These are phyloP conservation scores for Lipomyces yamanashiensis DNA, from an alignment of 805 yeast species.

Conservation along the genomic window DNA sequence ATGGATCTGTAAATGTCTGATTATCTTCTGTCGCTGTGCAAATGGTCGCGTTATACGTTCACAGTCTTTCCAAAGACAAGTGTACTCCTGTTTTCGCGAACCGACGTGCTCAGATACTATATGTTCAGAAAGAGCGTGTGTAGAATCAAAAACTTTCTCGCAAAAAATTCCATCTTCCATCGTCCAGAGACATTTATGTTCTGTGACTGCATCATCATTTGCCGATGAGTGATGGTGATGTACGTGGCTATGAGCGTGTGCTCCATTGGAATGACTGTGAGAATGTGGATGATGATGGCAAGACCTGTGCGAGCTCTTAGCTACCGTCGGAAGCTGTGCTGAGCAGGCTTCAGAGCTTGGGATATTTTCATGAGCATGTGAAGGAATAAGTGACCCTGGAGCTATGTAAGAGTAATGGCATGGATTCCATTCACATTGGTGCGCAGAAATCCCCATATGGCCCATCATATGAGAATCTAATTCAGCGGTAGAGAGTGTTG, in stretches of 20 bases:
- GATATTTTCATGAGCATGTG: neutral
- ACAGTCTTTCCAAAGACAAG: constrained; percentile 82
- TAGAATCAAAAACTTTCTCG: constrained; percentile 52
- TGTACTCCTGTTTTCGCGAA: constrained; percentile 69
- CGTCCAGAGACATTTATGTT: constrained; percentile 30
- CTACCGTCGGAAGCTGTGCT: neutral
- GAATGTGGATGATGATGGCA: constrained; percentile 3
- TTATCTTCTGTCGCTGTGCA: constrained; percentile 80
- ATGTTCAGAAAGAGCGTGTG: constrained; percentile 73
- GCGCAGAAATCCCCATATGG: constrained; percentile 15
- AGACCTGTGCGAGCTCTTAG: neutral
- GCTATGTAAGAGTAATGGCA: constrained; percentile 65
- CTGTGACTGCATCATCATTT: constrained; percentile 8
- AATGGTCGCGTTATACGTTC: constrained; percentile 65
- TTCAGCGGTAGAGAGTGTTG: constrained; percentile 14
- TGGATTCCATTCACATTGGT: constrained; percentile 74
- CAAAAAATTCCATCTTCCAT: constrained; percentile 51
- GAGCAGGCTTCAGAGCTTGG: neutral
- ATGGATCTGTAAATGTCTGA: constrained; percentile 87
- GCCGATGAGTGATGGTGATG: constrained; percentile 10
- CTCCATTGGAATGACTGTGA: neutral
- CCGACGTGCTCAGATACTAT: constrained; percentile 70
- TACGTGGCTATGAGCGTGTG: constrained; percentile 3
- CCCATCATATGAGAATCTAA: constrained; percentile 33
- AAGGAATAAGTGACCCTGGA: constrained; percentile 60